These are phyloP conservation scores for Sicyos edulis DNA, from an alignment of 306 rosid species.

Conservation along the genomic window DNA sequence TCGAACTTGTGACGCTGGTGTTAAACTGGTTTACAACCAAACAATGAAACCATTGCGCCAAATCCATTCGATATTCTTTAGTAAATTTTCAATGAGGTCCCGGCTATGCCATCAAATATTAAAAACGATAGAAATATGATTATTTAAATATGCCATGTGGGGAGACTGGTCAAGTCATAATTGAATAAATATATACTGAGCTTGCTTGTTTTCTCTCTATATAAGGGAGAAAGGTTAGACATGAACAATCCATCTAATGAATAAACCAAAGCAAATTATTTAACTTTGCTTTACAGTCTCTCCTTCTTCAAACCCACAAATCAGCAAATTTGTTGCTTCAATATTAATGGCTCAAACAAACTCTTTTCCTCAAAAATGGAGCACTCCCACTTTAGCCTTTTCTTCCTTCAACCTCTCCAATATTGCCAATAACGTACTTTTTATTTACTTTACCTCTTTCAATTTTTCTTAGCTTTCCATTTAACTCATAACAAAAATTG, in stretches of 20 bases:
- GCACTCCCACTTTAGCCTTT: neutral
- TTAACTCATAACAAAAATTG: neutral
- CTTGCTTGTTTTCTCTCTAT: neutral
- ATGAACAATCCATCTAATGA: neutral
- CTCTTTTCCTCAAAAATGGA: neutral
- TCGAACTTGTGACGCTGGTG: too few species aligned
- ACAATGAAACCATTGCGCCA: too few species aligned
- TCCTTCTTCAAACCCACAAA: neutral
- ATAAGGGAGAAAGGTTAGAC: neutral
- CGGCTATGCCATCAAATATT: too few species aligned
- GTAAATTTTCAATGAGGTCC: too few species aligned
- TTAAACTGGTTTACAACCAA: too few species aligned
- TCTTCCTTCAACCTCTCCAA: constrained; percentile 3
- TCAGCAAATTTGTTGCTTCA: neutral
- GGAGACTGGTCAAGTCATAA: too few species aligned
- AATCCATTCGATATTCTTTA: too few species aligned
- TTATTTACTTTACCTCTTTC: neutral
- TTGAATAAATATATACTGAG: neutral
- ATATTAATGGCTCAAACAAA: neutral
- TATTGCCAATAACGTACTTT: neutral
- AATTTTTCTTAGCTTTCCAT: neutral
- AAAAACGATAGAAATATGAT: too few species aligned
- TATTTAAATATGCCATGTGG: too few species aligned
- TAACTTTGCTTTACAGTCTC: neutral
- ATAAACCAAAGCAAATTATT: neutral